Base-by-base conservation (phyloP, 768 basidiomycete genomes). In the Termitomyces sp. region DNA sequence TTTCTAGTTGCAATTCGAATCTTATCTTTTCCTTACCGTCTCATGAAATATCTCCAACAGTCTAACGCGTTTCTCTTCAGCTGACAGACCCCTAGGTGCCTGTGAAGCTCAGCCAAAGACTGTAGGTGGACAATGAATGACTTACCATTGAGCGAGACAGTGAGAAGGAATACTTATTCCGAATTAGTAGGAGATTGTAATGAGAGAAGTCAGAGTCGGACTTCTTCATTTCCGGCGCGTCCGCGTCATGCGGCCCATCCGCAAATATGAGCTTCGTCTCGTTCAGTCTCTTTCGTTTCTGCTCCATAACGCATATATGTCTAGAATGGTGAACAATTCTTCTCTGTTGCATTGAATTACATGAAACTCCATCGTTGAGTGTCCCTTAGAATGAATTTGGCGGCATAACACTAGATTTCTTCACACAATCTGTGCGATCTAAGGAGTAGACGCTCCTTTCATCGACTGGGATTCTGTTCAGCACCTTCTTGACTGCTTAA, bases 41-140 rank as follows among this genome's bases (percentile, higher is more conserved):
- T 98, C 94, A 65, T 94, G 93, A 66, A 98, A 96, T 62, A 98
- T 92, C 72, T 95, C 94, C 20, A 96, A 72, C 55, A 98, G 71
- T 69, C 90, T 93, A 58, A 86, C 78, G 66, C 90, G 87, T 73
- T 98, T 97, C 71, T 97, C 94, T 65, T 95, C 92, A 6, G 80
- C 83, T 24, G 92, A 94, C 36, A 98, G 77, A 65, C 94, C 94
- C 73, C 90, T 79, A 33, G 88, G 87, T 55, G 88, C 87, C 88
- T 87, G 45, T 38, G 18, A 33, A 50, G 18, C 26, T 52, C 6
- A 50, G 48, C 3, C 36, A 26, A 38, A 13, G 52, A 45, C 11
- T 13, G 22, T 4, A 13, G 33, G 5, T 24, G n/a, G 20, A 48
- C 38, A 18, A 14, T 28, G 24, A 9, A 1, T 20, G 22, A 16